A percentile compares a stretch with the other conserved stretches of the same genome.
These are phyloP conservation scores for Talaromyces islandicus DNA, from an alignment of 2,329 filamentous ascomycete genomes.

Conservation along the genomic window DNA sequence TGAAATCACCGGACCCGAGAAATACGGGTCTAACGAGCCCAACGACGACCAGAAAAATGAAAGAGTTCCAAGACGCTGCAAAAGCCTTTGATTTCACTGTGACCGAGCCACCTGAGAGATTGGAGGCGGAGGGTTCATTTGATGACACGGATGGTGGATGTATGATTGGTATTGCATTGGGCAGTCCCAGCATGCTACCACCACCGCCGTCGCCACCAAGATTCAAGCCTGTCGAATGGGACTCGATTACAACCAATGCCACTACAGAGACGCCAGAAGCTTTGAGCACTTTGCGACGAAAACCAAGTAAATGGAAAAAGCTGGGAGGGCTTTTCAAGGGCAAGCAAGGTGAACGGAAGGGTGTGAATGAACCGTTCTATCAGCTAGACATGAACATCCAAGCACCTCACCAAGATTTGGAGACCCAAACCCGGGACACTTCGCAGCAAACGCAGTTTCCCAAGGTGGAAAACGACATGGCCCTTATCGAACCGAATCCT, in stretches of 20 bases:
- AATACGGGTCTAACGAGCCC: not conserved
- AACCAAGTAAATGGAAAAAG: constrained; percentile 43
- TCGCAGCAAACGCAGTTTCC: not conserved
- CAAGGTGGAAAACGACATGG: not conserved
- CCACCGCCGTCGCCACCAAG: not conserved
- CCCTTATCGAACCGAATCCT: not conserved
- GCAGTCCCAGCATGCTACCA: constrained; percentile 51
- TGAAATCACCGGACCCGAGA: constrained; percentile 4
- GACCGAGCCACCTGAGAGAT: constrained; percentile 21
- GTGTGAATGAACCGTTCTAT: constrained; percentile 22
- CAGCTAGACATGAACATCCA: constrained; percentile 19
- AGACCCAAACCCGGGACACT: not conserved
- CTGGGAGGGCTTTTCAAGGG: constrained; percentile 39
- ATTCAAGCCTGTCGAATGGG: not conserved
- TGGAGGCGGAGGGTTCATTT: constrained; percentile 11
- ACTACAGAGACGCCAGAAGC: constrained; percentile 10
- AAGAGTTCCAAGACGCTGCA: constrained; percentile 11
- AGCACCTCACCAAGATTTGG: not conserved
- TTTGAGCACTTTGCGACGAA: constrained; percentile 20
- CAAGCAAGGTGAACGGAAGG: constrained; percentile 23
- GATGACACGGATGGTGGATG: constrained; percentile 11
- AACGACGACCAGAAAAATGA: constrained; percentile 8
- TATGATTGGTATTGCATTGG: constrained; percentile 67
- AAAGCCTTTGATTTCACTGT: constrained; percentile 27
- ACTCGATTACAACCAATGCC: constrained; percentile 3